phyloP scores from a whole-genome alignment of 768 basidiomycete species.

The Tulasnella sp. region DNA sequence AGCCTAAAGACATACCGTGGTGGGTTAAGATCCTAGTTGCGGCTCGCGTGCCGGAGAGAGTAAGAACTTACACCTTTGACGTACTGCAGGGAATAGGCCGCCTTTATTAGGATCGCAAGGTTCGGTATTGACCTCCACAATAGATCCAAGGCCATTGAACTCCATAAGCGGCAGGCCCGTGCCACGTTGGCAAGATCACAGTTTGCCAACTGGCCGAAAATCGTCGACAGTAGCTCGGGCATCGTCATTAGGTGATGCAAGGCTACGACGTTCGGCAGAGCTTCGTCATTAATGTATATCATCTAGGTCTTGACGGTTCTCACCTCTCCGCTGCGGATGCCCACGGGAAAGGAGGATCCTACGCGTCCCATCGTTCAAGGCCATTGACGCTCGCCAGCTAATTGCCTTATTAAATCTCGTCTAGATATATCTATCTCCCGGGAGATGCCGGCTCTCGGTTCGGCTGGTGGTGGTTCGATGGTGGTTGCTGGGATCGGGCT shows the following conservation, averaged over 20 bases:
- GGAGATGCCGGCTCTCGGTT: background rate
- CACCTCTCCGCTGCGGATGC: background rate
- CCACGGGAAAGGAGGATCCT: background rate
- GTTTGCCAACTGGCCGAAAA: background rate
- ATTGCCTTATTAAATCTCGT: background rate
- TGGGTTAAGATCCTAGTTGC: background rate
- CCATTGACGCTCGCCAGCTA: background rate
- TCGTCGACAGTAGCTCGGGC: background rate
- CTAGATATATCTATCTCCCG: background rate
- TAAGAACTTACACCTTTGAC: background rate
- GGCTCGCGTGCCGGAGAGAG: background rate
- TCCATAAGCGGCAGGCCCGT: background rate
- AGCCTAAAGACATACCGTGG: background rate
- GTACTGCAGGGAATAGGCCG: background rate
- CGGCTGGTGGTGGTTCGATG: background rate
- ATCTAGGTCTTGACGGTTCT: background rate
- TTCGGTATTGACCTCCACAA: background rate
- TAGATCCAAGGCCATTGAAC: background rate
- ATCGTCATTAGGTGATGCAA: background rate
- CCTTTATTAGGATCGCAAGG: background rate
- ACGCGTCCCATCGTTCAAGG: background rate
- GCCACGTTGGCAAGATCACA: background rate
- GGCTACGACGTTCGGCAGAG: background rate
- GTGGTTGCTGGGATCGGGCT: background rate
- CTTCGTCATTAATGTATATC: background rate